These are phyloP conservation scores for Talaromyces sp. DNA, from an alignment of 2,329 filamentous ascomycete species.

Conservation along the genomic window DNA sequence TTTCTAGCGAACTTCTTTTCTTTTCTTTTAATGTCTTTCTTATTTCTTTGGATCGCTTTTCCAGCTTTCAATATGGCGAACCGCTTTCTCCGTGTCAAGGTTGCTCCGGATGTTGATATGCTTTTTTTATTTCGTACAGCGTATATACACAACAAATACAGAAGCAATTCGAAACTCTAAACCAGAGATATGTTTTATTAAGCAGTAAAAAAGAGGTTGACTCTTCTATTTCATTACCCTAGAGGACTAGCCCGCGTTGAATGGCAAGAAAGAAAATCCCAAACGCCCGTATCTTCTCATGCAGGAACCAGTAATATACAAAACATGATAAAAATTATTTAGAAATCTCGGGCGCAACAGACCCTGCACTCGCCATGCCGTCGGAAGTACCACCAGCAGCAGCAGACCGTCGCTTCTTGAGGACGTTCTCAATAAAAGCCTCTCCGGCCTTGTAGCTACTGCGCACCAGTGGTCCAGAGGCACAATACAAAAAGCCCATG, in stretches of 20 bases:
- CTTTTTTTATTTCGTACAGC: background rate
- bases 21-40: background rate
- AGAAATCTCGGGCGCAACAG: background rate
- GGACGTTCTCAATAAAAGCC: conserved; percentile 96
- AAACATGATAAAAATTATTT: background rate
- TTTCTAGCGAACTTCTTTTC: background rate
- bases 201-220: background rate
- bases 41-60: background rate
- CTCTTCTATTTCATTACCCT: background rate
- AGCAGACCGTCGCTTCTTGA: conserved; percentile 64
- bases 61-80: background rate
- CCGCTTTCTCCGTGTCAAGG: too few relatives aligned
- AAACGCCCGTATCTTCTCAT: background rate
- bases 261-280: background rate
- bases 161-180: background rate
- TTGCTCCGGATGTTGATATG: background rate
- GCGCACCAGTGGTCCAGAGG: conserved; percentile 84
- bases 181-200: background rate
- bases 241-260: background rate
- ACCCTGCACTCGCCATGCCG: background rate
- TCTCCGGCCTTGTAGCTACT: conserved; percentile 98
- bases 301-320: background rate
- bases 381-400: conserved; percentile 13
- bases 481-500: conserved; percentile 95
- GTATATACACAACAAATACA: background rate